A percentile compares a stretch with the other conserved stretches of the same genome.
These are phyloP conservation scores for Boletus subparvulus DNA, from an alignment of 768 basidiomycete species.

Conservation along the genomic window DNA sequence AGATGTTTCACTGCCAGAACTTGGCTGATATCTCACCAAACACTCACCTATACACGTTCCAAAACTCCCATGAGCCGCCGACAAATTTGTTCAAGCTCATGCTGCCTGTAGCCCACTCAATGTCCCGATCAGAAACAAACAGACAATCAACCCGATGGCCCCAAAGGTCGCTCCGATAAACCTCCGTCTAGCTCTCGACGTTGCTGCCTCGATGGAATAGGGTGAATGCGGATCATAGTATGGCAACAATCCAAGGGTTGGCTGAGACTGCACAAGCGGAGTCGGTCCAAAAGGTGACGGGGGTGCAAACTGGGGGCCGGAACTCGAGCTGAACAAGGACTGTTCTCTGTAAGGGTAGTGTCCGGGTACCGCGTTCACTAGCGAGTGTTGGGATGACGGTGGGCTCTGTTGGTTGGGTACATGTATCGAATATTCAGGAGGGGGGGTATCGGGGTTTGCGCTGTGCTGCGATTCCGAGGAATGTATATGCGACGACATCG, in stretches of 20 bases:
- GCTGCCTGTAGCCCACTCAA: constrained; percentile 15
- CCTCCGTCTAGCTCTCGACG: constrained; percentile 41
- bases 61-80: neutral
- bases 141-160: constrained; percentile 35
- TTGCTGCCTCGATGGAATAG: constrained; percentile 39
- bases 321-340: constrained; percentile 18
- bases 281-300: constrained; percentile 39
- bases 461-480: constrained; percentile 17
- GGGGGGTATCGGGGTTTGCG: constrained; percentile 29
- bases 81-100: neutral
- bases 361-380: constrained; percentile 10
- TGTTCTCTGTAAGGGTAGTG: constrained; percentile 14
- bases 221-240: constrained; percentile 46
- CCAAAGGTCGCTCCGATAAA: constrained; percentile 43
- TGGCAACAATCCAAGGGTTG: constrained; percentile 34
- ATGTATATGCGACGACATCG: constrained; percentile 16
- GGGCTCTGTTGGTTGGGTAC: constrained; percentile 13
- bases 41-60: neutral
- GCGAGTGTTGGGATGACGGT: constrained; percentile 20
- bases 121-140: constrained; percentile 29
- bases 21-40: neutral
- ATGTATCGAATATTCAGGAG: constrained; percentile 29
- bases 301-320: constrained; percentile 14
- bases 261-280: constrained; percentile 37
- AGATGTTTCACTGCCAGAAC: neutral